Conservation (phyloP, 1,284 basidiomycete species). For the Pseudozyma hubeiensis region DNA sequence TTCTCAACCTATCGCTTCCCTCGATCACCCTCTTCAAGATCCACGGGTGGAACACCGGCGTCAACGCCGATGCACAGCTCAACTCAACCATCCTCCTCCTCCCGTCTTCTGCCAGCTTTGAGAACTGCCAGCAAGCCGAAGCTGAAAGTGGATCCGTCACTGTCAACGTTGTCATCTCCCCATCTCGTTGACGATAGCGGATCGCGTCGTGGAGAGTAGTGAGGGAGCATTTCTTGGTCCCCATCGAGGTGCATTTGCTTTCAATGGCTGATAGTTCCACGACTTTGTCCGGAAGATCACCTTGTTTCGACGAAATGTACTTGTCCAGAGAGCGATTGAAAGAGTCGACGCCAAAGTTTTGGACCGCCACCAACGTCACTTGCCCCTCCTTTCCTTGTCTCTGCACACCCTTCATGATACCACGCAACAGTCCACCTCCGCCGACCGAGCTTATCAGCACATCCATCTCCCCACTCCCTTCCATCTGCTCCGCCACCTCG, state of each 20-base stretch:
- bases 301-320: background rate
- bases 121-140: constrained; percentile 46
- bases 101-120: background rate
- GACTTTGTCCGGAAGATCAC: constrained; percentile 4
- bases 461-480: background rate
- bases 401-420: constrained; percentile 23
- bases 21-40: constrained; percentile 27
- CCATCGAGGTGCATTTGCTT: constrained; percentile 63
- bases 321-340: constrained; percentile 44
- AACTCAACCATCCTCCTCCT: constrained; percentile 56
- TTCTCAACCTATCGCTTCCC: constrained; percentile 1
- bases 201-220: constrained; percentile 43
- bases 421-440: constrained; percentile 33
- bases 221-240: constrained; percentile 49
- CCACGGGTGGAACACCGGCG: constrained; percentile 51
- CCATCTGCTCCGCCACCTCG: constrained; percentile 26
- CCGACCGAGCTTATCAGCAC: constrained; percentile 32
- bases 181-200: constrained; percentile 15
- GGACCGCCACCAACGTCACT: constrained; percentile 45
- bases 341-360: constrained; percentile 55
- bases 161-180: constrained; percentile 29
- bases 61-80: constrained; percentile 54
- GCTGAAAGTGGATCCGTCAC: constrained; percentile 54
- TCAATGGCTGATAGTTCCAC: constrained; percentile 46
- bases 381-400: background rate